Evolutionary conservation across 1,284 basidiomycete genomes (phyloP).

Genomic region (Meira miltonrushii): DNA sequence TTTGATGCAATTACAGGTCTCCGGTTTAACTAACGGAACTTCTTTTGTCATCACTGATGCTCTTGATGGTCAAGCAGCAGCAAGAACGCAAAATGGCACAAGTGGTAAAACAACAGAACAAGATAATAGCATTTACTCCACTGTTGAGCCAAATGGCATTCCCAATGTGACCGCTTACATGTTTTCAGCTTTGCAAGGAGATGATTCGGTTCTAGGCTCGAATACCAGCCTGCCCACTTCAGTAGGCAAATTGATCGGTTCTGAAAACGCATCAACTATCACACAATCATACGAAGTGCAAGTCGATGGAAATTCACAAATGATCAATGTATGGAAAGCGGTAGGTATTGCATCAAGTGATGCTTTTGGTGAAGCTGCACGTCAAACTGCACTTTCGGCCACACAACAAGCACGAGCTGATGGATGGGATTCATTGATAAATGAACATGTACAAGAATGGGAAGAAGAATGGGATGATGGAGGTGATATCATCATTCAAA

Average conservation of each 20-base stretch:
- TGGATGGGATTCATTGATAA: conserved; percentile 22
- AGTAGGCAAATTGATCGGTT: conserved; percentile 11
- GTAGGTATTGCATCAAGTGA: conserved; percentile 46
- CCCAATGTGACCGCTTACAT: conserved; percentile 24
- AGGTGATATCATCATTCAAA: conserved; percentile 34
- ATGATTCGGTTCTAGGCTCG: not conserved
- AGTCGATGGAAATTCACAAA: conserved; percentile 10
- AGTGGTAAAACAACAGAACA: not conserved
- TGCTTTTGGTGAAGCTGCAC: conserved; percentile 23
- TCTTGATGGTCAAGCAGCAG: conserved; percentile 39
- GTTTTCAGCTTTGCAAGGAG: conserved; percentile 9
- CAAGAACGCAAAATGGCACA: conserved; percentile 20
- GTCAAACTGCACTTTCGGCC: conserved; percentile 19
- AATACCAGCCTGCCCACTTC: conserved; percentile 6
- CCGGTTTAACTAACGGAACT: conserved; percentile 10
- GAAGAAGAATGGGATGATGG: conserved; percentile 21
- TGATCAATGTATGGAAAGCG: conserved; percentile 29
- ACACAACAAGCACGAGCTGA: conserved; percentile 18
- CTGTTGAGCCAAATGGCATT: conserved; percentile 33
- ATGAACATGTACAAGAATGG: conserved; percentile 25
- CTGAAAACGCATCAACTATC: conserved; percentile 12
- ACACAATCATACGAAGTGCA: conserved; percentile 22
- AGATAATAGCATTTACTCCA: conserved; percentile 21
- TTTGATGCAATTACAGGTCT: conserved; percentile 25
- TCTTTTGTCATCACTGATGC: conserved; percentile 35